These are phyloP conservation scores for Colletotrichum abscissum DNA, from an alignment of 2,329 filamentous ascomycete genomes.

Conservation along the genomic window DNA sequence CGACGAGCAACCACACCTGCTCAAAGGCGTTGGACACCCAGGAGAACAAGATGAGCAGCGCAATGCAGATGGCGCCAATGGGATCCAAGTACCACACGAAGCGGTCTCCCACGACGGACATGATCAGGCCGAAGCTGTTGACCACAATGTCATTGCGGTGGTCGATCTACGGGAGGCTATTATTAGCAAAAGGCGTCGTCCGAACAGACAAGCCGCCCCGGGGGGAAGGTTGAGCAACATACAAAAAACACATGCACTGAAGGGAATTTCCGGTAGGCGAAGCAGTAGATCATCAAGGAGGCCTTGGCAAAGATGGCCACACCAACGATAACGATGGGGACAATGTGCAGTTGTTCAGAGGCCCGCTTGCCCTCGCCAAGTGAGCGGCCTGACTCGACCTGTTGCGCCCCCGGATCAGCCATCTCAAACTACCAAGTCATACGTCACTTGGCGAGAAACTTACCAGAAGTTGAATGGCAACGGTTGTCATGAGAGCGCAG, in stretches of 20 bases:
- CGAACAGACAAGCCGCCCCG: neutral
- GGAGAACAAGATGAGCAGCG: conserved; percentile 69
- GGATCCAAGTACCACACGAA: conserved; percentile 71
- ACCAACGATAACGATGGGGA: conserved; percentile 66
- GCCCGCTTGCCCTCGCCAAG: conserved; percentile 57
- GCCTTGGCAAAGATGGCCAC: conserved; percentile 65
- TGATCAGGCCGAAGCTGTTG: conserved; percentile 65
- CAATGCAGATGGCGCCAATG: conserved; percentile 69
- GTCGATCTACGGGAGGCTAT: conserved; percentile 52
- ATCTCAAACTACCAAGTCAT: conserved; percentile 27
- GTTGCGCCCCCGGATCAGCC: conserved; percentile 36
- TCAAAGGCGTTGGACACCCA: conserved; percentile 71
- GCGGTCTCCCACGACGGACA: conserved; percentile 64
- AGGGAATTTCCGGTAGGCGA: conserved; percentile 63
- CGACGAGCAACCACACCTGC: conserved; percentile 71
- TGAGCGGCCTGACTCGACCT: conserved; percentile 66
- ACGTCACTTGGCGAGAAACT: conserved; percentile 39
- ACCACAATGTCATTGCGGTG: conserved; percentile 68
- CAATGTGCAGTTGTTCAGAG: conserved; percentile 58
- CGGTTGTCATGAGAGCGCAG: conserved; percentile 74
- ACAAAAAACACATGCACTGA: conserved; percentile 67
- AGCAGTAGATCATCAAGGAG: conserved; percentile 65
- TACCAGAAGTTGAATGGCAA: conserved; percentile 71
- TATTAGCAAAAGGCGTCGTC: conserved; percentile 16
- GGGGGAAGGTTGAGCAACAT: conserved; percentile 34